A percentile compares a stretch with the other conserved stretches of the same genome.
Conservation (phyloP, 2,329 filamentous ascomycete species). For the Beauveria rudraprayagi region DNA sequence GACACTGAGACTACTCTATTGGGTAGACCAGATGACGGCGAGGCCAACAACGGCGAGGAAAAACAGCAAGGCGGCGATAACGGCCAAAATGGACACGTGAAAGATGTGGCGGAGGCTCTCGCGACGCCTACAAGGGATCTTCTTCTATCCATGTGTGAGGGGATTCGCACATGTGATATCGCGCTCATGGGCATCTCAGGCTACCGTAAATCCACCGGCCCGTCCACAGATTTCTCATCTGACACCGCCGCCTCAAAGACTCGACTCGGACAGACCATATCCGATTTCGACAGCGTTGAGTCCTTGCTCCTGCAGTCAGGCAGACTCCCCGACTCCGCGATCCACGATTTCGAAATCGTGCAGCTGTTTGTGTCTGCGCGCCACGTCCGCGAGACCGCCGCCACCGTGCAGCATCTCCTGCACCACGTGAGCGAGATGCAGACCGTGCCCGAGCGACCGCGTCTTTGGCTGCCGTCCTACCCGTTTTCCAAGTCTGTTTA, state of each 20-base stretch:
- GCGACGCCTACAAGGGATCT: slow-evolving; percentile 39
- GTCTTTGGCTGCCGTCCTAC: slow-evolving; percentile 44
- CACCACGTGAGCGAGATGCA: slow-evolving; percentile 41
- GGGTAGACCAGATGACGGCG: slow-evolving; percentile 19
- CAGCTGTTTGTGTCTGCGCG: slow-evolving; percentile 48
- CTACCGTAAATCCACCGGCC: slow-evolving; percentile 39
- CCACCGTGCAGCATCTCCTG: slow-evolving; percentile 37
- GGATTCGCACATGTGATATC: slow-evolving; percentile 40
- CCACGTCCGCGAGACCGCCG: slow-evolving; percentile 44
- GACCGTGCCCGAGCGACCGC: slow-evolving; percentile 29
- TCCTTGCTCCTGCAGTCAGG: slow-evolving; percentile 37
- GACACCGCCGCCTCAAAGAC: slow-evolving; percentile 32
- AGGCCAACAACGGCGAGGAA: slow-evolving; percentile 13
- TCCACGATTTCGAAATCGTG: slow-evolving; percentile 41
- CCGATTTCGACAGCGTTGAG: slow-evolving; percentile 40
- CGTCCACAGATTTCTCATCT: slow-evolving; percentile 31
- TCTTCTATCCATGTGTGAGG: slow-evolving; percentile 36
- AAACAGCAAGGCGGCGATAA: not conserved
- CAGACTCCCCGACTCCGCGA: slow-evolving; percentile 36
- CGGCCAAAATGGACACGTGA: slow-evolving; percentile 6
- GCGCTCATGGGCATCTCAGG: slow-evolving; percentile 47
- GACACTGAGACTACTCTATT: slow-evolving; percentile 41
- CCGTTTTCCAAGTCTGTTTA: slow-evolving; percentile 45
- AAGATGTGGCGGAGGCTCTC: slow-evolving; percentile 20
- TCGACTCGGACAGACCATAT: slow-evolving; percentile 34